phyloP scores from a whole-genome alignment of 2,329 filamentous ascomycete genomes.

The Talaromyces sp. region DNA sequence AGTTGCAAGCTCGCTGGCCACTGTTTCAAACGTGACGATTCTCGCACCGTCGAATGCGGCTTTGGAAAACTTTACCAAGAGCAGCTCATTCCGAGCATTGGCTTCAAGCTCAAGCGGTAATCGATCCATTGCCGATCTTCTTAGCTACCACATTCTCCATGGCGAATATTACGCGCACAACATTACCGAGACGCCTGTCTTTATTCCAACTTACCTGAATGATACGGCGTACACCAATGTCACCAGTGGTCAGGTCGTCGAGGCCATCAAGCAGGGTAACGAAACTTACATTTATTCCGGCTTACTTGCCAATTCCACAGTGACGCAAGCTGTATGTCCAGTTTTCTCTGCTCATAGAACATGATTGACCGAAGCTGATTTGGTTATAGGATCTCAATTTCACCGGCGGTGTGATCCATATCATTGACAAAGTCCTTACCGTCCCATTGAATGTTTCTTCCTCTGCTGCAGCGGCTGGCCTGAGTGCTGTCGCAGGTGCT shows the following conservation, averaged over 20 bases:
- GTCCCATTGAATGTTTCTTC: slow-evolving; percentile 5
- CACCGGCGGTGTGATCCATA: slow-evolving; percentile 9
- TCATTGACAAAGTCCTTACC: slow-evolving; percentile 11
- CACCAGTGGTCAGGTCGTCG: slow-evolving; percentile 8
- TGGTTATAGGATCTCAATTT: slow-evolving; percentile 7
- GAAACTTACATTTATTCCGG: slow-evolving; percentile 9
- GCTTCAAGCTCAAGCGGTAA: not conserved
- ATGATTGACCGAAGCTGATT: not conserved
- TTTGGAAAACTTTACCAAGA: slow-evolving; percentile 1
- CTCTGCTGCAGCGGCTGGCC: slow-evolving; percentile 1
- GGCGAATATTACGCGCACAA: slow-evolving; percentile 6
- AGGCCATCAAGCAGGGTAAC: slow-evolving; percentile 4
- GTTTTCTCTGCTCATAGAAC: not conserved
- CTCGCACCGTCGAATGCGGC: slow-evolving; percentile 8
- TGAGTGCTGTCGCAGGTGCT: slow-evolving; percentile 2
- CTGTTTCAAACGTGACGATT: slow-evolving; percentile 8
- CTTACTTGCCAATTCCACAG: slow-evolving; percentile 1
- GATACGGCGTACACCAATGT: slow-evolving; percentile 8
- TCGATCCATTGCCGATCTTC: not conserved
- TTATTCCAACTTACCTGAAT: slow-evolving; percentile 6
- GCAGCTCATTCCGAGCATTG: not conserved
- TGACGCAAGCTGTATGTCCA: slow-evolving; percentile 2
- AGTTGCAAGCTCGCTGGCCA: not conserved
- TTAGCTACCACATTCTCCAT: slow-evolving; percentile 7
- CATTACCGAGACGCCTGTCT: not conserved